Base-by-base conservation (phyloP, 2,329 filamentous ascomycete species). In the Harringtonia aguacate region DNA sequence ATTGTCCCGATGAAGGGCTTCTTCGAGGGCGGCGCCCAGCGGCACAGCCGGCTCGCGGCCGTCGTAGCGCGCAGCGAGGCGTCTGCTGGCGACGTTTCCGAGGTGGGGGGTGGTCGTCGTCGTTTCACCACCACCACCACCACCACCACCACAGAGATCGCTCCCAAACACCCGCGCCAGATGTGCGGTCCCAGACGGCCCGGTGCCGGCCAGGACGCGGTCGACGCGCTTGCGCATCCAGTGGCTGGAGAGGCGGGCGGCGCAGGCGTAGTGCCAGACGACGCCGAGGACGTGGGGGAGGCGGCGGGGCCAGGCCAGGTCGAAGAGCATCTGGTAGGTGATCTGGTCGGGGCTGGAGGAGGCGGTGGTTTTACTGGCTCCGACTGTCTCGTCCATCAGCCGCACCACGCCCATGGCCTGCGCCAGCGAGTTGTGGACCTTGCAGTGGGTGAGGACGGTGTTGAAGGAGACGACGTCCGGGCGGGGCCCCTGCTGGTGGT, bases 261-360 rank as follows among this genome's bases (percentile, higher is more conserved):
- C 33, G 24, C 51, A 52, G 30, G 60, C 61, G 45, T 58, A 61
- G 31, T 56, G 56, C 58, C 58, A 66, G 29, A 63, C 39, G 42
- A 58, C 49, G 43, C 54, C 54, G 45, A 60, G 44, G 27, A 55
- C 45, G 39, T 60, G 58, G 12, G 60, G 56, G 18, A 61, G 56
- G 33, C 56, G 57, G 3, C 57, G 49, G 17, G 43, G 48, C 48
- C 62, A 56, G 14, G 63, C 61, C 21, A 68, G 53, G 8, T 54
- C 47, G 46, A 68, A 62, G 38, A 73, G 60, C 13, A 57, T 48
- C 30, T 59, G 48, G 50, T 65, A 69, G 1, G 62, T 63, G 14
- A 54, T 36, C 6, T 50, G 41, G 46, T 64, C 55, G 12, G 58
- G 58, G 21, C 53, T 44, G 36, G 52, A 7, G 17, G 21, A 21